phyloP scores from a whole-genome alignment of 805 yeast species.

The Myxozyma nipponensis region DNA sequence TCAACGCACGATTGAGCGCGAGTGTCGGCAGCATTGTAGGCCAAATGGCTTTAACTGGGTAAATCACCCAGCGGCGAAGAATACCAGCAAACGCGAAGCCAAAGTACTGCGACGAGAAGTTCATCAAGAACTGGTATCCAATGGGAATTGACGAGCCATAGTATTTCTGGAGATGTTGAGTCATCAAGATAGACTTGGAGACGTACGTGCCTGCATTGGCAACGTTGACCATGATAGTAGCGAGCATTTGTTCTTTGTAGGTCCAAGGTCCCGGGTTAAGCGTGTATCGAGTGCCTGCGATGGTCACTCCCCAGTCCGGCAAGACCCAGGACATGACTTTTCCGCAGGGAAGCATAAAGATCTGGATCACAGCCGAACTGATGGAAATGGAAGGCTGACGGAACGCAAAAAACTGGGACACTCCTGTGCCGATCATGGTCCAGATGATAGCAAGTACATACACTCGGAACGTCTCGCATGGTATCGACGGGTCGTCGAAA shows the following conservation, averaged over 20 bases:
- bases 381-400: constrained; percentile 54
- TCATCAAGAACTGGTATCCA: constrained; percentile 55
- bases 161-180: constrained; percentile 32
- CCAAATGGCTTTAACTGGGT: constrained; percentile 68
- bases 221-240: constrained; percentile 41
- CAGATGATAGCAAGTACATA: constrained; percentile 39
- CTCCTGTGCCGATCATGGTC: constrained; percentile 28
- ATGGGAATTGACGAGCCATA: constrained; percentile 9
- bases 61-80: constrained; percentile 54
- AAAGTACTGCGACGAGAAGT: constrained; percentile 55
- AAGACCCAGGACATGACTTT: constrained; percentile 41
- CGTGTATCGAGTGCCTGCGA: constrained; percentile 34
- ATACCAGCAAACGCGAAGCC: constrained; percentile 70
- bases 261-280: constrained; percentile 63
- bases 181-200: constrained; percentile 35
- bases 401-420: constrained; percentile 47
- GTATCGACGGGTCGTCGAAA: constrained; percentile 48
- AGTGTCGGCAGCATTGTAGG: constrained; percentile 60
- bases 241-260: constrained; percentile 62
- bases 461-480: constrained; percentile 43
- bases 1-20: constrained; percentile 53
- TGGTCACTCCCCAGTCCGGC: constrained; percentile 47
- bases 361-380: constrained; percentile 52
- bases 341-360: constrained; percentile 61
- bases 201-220: constrained; percentile 18